Conservation (phyloP, 2,329 filamentous ascomycete species). For the Trichophaea hybrida region DNA sequence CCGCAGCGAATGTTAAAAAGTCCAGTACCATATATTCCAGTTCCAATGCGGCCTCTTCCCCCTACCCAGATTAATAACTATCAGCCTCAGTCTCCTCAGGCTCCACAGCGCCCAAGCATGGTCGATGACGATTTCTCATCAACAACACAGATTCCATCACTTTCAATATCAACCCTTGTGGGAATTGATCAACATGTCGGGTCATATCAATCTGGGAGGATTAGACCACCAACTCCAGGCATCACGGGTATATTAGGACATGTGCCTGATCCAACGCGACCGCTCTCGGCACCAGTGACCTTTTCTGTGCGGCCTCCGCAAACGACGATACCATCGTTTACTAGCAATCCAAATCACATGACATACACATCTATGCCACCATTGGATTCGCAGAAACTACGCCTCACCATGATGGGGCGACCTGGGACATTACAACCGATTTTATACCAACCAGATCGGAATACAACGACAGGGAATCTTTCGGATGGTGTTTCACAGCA, state of each 20-base stretch:
- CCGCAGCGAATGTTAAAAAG: conserved; percentile 43
- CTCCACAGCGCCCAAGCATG: not conserved
- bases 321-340: conserved; percentile 52
- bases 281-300: conserved; percentile 24
- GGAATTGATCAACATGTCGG: not conserved
- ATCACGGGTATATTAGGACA: not conserved
- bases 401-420: not conserved
- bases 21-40: conserved; percentile 31
- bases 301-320: conserved; percentile 47
- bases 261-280: conserved; percentile 24
- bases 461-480: conserved; percentile 9
- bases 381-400: conserved; percentile 9
- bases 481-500: conserved; percentile 30
- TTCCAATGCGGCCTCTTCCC: not conserved
- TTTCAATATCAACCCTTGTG: not conserved
- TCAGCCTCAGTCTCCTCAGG: not conserved
- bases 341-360: conserved; percentile 32
- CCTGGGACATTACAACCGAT: not conserved
- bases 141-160: not conserved
- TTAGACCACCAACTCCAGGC: conserved; percentile 29
- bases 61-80: not conserved
- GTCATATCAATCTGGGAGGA: conserved; percentile 32
- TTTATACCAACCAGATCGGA: not conserved
- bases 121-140: not conserved
- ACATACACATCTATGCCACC: conserved; percentile 10